Conservation (phyloP, 805 yeast genomes). For the Diddensiella transvaalensis region DNA sequence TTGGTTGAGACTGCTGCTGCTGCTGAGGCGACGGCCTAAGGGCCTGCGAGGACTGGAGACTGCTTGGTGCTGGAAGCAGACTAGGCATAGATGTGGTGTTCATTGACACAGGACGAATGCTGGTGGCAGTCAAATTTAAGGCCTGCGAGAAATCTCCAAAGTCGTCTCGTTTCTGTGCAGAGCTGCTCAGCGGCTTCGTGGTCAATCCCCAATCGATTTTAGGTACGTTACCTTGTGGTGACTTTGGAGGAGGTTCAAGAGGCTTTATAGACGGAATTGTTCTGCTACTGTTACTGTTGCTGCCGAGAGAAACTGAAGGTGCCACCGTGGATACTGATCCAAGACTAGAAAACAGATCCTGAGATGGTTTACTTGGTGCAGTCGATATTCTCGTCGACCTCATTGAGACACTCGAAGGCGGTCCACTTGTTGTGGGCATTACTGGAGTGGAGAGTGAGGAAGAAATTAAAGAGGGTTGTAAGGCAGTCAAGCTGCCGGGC, state of each 20-base stretch:
- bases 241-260: background rate
- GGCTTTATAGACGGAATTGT: background rate
- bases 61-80: background rate
- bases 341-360: background rate
- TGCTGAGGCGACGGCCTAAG: conserved; percentile 7
- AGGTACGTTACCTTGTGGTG: background rate
- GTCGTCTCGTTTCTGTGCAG: conserved; percentile 1
- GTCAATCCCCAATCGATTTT: background rate
- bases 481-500: background rate
- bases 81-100: background rate
- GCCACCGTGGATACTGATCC: background rate
- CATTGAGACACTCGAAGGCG: background rate
- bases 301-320: too few species aligned
- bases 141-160: conserved; percentile 1
- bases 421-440: background rate
- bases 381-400: too few species aligned
- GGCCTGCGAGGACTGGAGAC: background rate
- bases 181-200: background rate
- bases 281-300: too few species aligned
- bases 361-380: background rate
- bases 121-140: background rate
- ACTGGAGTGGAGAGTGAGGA: background rate
- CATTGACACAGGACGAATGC: background rate
- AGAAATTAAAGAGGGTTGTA: background rate
- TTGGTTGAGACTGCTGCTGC: conserved; percentile 8